Evolutionary conservation across 106 monocot species (phyloP).

Genomic region (Dactylorhiza incarnata): DNA sequence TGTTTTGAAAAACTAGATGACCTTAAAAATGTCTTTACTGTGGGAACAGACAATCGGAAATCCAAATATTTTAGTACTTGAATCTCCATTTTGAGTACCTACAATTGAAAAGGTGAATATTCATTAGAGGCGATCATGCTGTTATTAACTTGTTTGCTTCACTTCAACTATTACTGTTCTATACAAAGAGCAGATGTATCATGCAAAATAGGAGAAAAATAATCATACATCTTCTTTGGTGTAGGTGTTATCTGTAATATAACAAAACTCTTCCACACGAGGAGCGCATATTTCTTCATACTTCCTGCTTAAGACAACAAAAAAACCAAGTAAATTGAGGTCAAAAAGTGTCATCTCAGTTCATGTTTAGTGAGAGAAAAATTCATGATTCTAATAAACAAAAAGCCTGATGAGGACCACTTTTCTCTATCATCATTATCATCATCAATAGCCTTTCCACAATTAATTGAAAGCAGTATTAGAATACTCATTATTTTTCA

Average conservation of each 20-base stretch:
- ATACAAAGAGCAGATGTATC: neutral
- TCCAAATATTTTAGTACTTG: constrained; percentile 41
- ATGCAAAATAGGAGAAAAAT: neutral
- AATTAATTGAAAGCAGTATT: no score
- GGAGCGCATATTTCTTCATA: constrained; percentile 86
- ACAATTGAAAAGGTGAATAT: neutral
- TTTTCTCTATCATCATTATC: no score
- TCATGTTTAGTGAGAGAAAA: neutral
- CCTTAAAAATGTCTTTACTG: constrained; percentile 83
- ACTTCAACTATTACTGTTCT: neutral
- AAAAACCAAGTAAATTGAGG: neutral
- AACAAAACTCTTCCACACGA: constrained; percentile 77
- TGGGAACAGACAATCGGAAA: constrained; percentile 63
- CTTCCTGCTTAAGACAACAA: constrained; percentile 36
- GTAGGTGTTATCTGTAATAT: constrained; percentile 83
- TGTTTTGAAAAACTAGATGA: neutral
- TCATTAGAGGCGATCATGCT: neutral
- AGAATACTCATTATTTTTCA: no score
- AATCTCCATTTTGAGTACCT: constrained; percentile 75
- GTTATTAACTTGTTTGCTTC: neutral
- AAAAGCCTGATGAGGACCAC: neutral
- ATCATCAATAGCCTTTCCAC: no score
- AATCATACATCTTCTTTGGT: constrained; percentile 47
- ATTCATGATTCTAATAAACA: neutral
- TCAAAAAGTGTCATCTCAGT: neutral